Evolutionary conservation across 768 basidiomycete species (phyloP).

Genomic region (Clitopilus passeckerianus): DNA sequence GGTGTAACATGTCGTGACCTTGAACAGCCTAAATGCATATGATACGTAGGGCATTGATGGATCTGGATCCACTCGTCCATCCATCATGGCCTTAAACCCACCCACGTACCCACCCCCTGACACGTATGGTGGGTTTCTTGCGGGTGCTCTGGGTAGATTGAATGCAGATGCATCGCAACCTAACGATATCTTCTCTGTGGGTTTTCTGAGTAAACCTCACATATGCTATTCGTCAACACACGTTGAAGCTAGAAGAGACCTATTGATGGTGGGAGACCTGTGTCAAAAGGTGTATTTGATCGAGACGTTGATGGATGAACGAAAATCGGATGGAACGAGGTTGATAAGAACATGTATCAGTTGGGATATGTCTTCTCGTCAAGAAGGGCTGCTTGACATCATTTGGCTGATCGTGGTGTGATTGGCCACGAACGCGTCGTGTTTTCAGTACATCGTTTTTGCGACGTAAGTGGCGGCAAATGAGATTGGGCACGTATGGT

Average conservation of each 20-base stretch:
- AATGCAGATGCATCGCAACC: no score
- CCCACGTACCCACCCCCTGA: background rate
- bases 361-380: background rate
- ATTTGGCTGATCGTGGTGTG: no score
- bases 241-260: background rate
- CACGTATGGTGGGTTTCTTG: no score
- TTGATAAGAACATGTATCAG: background rate
- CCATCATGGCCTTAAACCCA: background rate
- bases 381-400: background rate
- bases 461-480: no score
- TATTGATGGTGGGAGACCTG: background rate
- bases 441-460: no score
- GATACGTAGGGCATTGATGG: background rate
- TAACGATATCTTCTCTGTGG: no score
- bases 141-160: no score
- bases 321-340: background rate
- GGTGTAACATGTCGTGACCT: background rate
- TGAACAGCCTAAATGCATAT: background rate
- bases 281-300: background rate
- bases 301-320: background rate
- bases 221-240: no score
- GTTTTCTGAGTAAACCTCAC: no score
- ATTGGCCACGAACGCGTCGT: no score
- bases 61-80: background rate
- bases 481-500: no score